phyloP scores from a whole-genome alignment of 2,329 filamentous ascomycete species.

The Xylaria sp. region DNA sequence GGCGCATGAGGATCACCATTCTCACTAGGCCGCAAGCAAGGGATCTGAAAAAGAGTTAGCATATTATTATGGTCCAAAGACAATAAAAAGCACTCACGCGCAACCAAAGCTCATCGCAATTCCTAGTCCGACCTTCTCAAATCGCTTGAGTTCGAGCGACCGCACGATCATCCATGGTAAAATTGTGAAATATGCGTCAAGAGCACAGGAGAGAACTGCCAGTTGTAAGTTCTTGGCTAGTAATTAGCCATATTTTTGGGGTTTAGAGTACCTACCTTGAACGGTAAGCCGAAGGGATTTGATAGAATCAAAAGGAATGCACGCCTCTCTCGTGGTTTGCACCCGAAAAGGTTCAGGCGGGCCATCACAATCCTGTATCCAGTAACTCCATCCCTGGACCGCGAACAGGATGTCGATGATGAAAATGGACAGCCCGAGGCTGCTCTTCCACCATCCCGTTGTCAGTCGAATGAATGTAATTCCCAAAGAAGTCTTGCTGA shows the following conservation, averaged over 20 bases:
- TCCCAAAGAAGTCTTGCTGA: constrained; percentile 30
- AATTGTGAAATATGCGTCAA: constrained; percentile 28
- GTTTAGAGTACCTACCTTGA: constrained; percentile 14
- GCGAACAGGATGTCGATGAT: constrained; percentile 23
- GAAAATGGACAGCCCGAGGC: constrained; percentile 18
- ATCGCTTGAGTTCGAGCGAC: constrained; percentile 22
- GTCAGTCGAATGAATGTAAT: constrained; percentile 28
- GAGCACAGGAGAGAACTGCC: constrained; percentile 25
- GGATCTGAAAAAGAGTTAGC: constrained; percentile 18
- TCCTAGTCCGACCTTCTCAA: constrained; percentile 30
- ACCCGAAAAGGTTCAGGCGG: constrained; percentile 22
- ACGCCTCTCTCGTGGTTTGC: not conserved
- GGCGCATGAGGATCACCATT: constrained; percentile 5
- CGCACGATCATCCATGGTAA: constrained; percentile 31
- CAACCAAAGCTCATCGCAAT: constrained; percentile 32
- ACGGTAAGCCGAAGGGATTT: constrained; percentile 18
- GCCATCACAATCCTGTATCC: constrained; percentile 28
- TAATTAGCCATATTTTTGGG: not conserved
- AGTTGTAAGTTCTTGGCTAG: not conserved
- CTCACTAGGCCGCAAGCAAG: constrained; percentile 20
- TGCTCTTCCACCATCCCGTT: constrained; percentile 26
- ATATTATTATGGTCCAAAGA: not conserved
- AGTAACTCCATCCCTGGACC: constrained; percentile 26
- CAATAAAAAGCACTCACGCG: constrained; percentile 17
- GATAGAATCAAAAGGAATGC: constrained; percentile 18